These are phyloP conservation scores for Thuidium tamariscinum DNA, from an alignment of 225 moss, liverwort and hornwort species.

Conservation along the genomic window DNA sequence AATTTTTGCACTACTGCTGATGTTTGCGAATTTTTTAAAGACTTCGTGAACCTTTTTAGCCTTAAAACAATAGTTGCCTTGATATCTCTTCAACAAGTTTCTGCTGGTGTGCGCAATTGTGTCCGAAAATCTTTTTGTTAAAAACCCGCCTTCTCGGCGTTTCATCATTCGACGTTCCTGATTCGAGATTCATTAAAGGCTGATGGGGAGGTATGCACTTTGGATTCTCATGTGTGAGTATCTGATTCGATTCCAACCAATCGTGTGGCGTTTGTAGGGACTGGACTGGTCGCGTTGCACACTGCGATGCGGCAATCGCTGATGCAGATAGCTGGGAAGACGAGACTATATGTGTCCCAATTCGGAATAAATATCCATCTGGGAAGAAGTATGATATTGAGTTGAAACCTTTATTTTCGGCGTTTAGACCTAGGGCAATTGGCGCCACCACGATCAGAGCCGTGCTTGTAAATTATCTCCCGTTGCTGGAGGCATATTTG, in stretches of 20 bases:
- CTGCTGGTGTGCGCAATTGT: neutral
- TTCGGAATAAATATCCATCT: neutral
- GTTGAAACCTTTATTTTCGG: constrained; percentile 90
- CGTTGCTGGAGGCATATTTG: constrained; percentile 82
- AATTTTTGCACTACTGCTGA: neutral
- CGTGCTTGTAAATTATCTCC: constrained; percentile 73
- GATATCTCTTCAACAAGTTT: neutral
- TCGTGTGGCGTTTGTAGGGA: constrained; percentile 38
- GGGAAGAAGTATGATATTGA: constrained; percentile 74
- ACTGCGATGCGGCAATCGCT: constrained; percentile 53
- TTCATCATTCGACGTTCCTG: neutral
- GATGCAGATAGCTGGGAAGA: constrained; percentile 35
- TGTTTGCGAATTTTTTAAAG: neutral
- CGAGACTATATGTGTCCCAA: neutral
- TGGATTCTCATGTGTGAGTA: neutral
- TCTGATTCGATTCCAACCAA: neutral
- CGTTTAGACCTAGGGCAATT: constrained; percentile 87
- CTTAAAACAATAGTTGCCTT: neutral
- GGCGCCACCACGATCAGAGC: constrained; percentile 83
- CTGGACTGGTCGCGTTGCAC: constrained; percentile 59
- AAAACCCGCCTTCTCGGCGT: neutral
- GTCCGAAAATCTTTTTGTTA: neutral
- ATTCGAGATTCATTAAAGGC: neutral
- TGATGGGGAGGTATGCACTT: neutral
- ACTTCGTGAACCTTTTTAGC: neutral